Conservation (phyloP, 148 eudicot species). For the Heliosperma pusillum region DNA sequence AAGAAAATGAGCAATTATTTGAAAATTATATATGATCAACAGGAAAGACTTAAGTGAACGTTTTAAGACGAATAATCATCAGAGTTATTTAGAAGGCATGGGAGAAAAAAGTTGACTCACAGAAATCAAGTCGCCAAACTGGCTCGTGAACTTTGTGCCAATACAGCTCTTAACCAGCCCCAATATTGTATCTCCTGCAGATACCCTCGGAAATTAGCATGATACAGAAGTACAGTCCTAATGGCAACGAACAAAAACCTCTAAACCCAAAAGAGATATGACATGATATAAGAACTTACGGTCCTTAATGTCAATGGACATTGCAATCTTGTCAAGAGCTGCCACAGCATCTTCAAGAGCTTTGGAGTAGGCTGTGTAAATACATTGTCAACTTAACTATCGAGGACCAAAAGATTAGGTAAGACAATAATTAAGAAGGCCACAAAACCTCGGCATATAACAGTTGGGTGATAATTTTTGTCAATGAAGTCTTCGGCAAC, state of each 20-base stretch:
- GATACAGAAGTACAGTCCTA: neutral
- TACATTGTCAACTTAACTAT: neutral
- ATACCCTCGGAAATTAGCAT: neutral
- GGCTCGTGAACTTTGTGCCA: slow-evolving; percentile 93
- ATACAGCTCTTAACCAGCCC: slow-evolving; percentile 86
- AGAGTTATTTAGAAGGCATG: neutral
- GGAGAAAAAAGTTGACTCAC: slow-evolving; percentile 40
- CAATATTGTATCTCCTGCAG: slow-evolving; percentile 69
- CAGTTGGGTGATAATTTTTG: slow-evolving; percentile 91
- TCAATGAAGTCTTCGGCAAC: slow-evolving; percentile 93
- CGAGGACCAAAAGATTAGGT: neutral
- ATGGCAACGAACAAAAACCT: neutral
- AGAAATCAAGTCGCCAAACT: slow-evolving; percentile 89
- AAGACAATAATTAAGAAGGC: neutral
- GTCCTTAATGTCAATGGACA: slow-evolving; percentile 77
- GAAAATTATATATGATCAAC: neutral
- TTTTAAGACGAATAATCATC: neutral
- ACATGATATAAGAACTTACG: slow-evolving; percentile 52
- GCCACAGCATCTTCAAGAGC: slow-evolving; percentile 92
- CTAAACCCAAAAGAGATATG: neutral
- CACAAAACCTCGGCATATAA: slow-evolving; percentile 79
- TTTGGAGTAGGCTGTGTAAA: slow-evolving; percentile 70
- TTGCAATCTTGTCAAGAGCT: slow-evolving; percentile 82
- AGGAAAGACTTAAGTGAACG: neutral
- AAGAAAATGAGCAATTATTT: neutral